phyloP scores from a whole-genome alignment of 192 early-diverging fungal genomes.

The Entomortierella chlamydospora region DNA sequence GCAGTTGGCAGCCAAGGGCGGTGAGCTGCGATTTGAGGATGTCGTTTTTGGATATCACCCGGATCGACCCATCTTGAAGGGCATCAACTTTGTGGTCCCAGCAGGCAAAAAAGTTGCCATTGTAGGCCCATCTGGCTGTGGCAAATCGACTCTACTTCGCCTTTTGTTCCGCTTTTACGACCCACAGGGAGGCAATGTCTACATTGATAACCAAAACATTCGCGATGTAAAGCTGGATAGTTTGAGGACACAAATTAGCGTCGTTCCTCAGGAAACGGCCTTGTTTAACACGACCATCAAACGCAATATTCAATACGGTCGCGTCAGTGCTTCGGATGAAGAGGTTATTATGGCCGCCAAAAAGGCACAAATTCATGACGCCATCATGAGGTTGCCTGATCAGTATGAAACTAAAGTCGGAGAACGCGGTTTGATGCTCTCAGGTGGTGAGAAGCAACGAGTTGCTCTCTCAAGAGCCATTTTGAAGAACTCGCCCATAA shows the following conservation, averaged over 20 bases:
- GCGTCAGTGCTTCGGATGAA: slow-evolving; percentile 66
- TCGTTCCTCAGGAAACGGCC: slow-evolving; percentile 93
- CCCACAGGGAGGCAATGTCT: slow-evolving; percentile 80
- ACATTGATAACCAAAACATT: slow-evolving; percentile 89
- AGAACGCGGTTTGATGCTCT: slow-evolving; percentile 87
- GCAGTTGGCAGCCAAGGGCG: slow-evolving; percentile 68
- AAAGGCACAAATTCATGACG: slow-evolving; percentile 81
- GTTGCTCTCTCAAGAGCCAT: slow-evolving; percentile 94
- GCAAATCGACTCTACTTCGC: slow-evolving; percentile 85
- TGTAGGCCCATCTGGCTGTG: slow-evolving; percentile 95
- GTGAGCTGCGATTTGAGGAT: slow-evolving; percentile 87
- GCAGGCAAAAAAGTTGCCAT: slow-evolving; percentile 89
- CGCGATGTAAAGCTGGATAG: slow-evolving; percentile 82
- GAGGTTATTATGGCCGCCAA: slow-evolving; percentile 82
- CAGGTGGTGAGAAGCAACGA: slow-evolving; percentile 93
- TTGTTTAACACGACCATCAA: slow-evolving; percentile 94
- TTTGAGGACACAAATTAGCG: slow-evolving; percentile 82
- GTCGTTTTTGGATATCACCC: slow-evolving; percentile 91
- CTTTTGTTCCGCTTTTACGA: slow-evolving; percentile 97
- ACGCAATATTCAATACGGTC: slow-evolving; percentile 95
- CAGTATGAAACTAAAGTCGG: slow-evolving; percentile 90
- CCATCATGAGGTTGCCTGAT: slow-evolving; percentile 79
- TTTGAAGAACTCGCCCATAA: slow-evolving; percentile 89
- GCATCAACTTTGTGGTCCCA: slow-evolving; percentile 84
- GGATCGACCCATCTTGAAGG: slow-evolving; percentile 68